Evolutionary conservation across 2,329 filamentous ascomycete genomes (phyloP), one percentile per base, ranked within the genome.

Genomic region (Leptographium radiaticola): DNA sequence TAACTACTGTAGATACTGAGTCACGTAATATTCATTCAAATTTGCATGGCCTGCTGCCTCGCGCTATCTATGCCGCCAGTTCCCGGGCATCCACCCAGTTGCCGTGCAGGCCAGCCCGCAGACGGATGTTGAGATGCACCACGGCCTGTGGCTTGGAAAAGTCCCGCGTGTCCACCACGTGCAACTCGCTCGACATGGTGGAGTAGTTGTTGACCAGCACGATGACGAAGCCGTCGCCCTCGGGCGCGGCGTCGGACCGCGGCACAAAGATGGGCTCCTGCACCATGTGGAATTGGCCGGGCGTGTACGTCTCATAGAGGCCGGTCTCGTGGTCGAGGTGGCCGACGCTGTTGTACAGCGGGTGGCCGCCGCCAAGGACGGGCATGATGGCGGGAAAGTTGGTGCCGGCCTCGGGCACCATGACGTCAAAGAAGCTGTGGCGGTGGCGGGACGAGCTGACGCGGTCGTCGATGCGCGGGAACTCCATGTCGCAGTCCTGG

Each of bases 261-360:
- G 71, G 70, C 9, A 74, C 65, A 38, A 74, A 74, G 0, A 70
- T 64, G 0, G 71, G 71, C 53, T 74, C 72, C 58, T 73, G 70
- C 33, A 72, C 68, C 5, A 68, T 63, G 36, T 64, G 65, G 36
- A 55, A 65, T 0, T 25, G 53, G 0, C 67, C 68, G 0, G 68
- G 64, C 33, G 62, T 68, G 50, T 69, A 71, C 9, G 63, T 58
- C 40, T 64, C 57, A 10, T 61, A 55, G 12, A 56, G 39, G 0
- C 62, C 62, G 1, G 64, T 66, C 8, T 51, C 36, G 9, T 61
- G 54, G 52, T 69, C 61, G 1, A 67, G 50, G 45, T 67, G 62
- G n/a, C 57, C 66, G 5, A 71, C 38, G 10, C 63, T 51, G 50
- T 71, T 71, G 56, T 68, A 71, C 5, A 64, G 59, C 30, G 59